phyloP scores from a whole-genome alignment of 2,329 filamentous ascomycete species.

The Corynespora cassiicola region DNA sequence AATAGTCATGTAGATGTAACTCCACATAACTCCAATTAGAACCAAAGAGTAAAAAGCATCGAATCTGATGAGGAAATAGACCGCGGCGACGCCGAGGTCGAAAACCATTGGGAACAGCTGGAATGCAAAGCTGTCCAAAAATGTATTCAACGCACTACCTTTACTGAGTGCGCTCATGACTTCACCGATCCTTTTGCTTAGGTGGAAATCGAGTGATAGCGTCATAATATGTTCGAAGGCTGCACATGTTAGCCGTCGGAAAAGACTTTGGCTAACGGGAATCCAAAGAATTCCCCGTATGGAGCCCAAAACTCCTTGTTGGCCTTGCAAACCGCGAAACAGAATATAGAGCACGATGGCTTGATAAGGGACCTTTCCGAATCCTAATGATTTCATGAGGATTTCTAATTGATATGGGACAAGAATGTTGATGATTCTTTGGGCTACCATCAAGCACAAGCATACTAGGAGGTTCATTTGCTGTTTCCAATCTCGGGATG shows the following conservation, averaged over 20 bases:
- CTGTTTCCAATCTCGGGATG: conserved; percentile 50
- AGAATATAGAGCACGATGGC: conserved; percentile 53
- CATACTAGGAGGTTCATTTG: conserved; percentile 53
- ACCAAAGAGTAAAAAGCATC: conserved; percentile 68
- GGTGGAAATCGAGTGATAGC: conserved; percentile 59
- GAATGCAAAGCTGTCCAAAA: conserved; percentile 65
- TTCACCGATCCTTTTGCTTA: conserved; percentile 60
- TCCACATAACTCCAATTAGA: conserved; percentile 61
- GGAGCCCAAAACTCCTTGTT: conserved; percentile 53
- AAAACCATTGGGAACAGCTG: conserved; percentile 66
- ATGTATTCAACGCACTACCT: conserved; percentile 57
- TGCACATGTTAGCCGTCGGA: conserved; percentile 51
- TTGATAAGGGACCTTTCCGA: conserved; percentile 51
- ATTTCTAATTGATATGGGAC: conserved; percentile 53
- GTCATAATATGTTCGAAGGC: conserved; percentile 58
- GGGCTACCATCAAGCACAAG: conserved; percentile 49
- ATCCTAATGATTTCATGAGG: conserved; percentile 50
- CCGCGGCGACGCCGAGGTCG: conserved; percentile 65
- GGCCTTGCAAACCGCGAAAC: conserved; percentile 55
- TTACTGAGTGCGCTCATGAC: conserved; percentile 58
- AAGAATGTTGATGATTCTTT: conserved; percentile 54
- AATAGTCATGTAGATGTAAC: conserved; percentile 59
- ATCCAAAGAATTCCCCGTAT: conserved; percentile 56
- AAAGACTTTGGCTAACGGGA: conserved; percentile 54
- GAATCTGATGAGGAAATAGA: conserved; percentile 66